Evolutionary conservation across 441 rosid species (phyloP), one percentile per base, ranked within the genome.

Genomic region (Gossypium schwendimanii): DNA sequence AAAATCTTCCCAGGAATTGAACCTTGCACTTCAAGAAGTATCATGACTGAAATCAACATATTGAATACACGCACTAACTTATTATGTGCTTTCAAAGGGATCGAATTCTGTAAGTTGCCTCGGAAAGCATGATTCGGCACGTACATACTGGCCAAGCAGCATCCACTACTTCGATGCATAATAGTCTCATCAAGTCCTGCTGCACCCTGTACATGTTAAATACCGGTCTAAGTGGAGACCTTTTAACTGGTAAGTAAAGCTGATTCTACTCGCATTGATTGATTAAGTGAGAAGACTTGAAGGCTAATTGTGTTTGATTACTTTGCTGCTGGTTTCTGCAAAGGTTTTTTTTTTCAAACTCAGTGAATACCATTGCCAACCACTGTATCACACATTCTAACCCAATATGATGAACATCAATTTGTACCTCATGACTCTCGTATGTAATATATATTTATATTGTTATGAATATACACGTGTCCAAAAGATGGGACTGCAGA

Each of bases 1-100:
- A 0, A 95, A 95, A 80, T 83, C 89, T 28, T 87, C 92, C 2
- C 90, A 91, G 80, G 99, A 95, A 78, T 83, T 95, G 77, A 91
- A 79, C 81, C 80, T 95, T 31, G 86, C 91, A 23, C 82, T 93
- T 74, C 91, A 91, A 81, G 93, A 92, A 79, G 88, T 84, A 53
- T 95, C 94, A 49, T 85, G 79, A 86, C 69, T 20, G 50, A 21
- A 59, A 6, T 39, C 10, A 69, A 71, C 28, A 8, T 66, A 44
- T 49, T 12, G 49, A 59, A 63, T 23, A 65, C 61, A 63, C 61
- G 39, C 61, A 63, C 70, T 65, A 67, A 63, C 65, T 65, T 80
- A 58, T 81, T 69, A 59, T 10, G 73, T n/a, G 72, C 54, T 68
- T 23, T 28, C 33, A 62, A 21, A 64, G 74, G 74, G 74, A 79